Percentiles rank a stretch among this genome's conserved stretches.
Evolutionary conservation across 352 stramenopile species (phyloP).

Genomic region (Pythium monospermum): DNA sequence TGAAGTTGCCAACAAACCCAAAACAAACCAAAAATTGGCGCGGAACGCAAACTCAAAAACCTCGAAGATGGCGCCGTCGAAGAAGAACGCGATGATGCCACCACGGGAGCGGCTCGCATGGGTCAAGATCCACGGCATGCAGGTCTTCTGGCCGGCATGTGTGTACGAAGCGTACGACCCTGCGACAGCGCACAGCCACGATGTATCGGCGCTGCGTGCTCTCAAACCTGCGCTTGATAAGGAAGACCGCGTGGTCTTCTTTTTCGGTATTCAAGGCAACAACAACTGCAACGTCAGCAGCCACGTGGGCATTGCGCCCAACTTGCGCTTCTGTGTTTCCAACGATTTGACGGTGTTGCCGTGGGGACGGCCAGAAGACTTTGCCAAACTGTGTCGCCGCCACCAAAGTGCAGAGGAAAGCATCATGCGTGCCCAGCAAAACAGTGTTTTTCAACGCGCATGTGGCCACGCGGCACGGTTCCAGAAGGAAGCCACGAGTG

Average conservation of each 20-base stretch:
- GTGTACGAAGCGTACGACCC: conserved; percentile 56
- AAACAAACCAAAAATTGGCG: neutral
- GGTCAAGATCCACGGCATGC: conserved; percentile 48
- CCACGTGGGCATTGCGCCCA: conserved; percentile 30
- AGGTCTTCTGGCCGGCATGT: conserved; percentile 67
- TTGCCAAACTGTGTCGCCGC: conserved; percentile 31
- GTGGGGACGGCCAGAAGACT: conserved; percentile 27
- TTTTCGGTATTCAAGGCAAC: conserved; percentile 58
- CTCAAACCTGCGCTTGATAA: conserved; percentile 49
- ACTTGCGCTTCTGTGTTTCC: conserved; percentile 43
- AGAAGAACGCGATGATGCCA: no score
- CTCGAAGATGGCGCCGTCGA: no score
- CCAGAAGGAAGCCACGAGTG: conserved; percentile 22
- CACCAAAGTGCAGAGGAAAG: conserved; percentile 30
- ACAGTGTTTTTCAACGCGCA: conserved; percentile 42
- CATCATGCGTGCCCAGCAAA: conserved; percentile 32
- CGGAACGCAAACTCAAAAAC: no score
- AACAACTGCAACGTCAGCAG: conserved; percentile 15
- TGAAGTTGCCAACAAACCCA: conserved; percentile 8
- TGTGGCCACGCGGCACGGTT: conserved; percentile 46
- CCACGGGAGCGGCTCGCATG: conserved; percentile 26
- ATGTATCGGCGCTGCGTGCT: conserved; percentile 32
- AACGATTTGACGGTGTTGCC: conserved; percentile 30
- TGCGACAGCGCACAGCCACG: conserved; percentile 40
- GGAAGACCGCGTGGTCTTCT: conserved; percentile 75